A percentile compares a stretch with the other conserved stretches of the same genome.
Evolutionary conservation across 768 basidiomycete species (phyloP).

Genomic region (Pleurotus pulmonarius): DNA sequence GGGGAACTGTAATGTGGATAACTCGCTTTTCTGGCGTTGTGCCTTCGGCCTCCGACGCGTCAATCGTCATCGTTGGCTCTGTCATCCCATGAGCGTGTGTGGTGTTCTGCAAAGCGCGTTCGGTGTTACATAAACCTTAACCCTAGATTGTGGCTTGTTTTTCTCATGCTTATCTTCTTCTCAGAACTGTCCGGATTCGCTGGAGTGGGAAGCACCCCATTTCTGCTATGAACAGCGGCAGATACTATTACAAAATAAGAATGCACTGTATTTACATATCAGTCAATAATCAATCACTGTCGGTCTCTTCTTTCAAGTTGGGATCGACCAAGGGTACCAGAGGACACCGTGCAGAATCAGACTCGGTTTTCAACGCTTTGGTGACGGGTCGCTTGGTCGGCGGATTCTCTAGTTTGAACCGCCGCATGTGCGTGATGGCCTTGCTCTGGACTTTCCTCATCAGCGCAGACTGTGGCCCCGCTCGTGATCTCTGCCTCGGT

Average conservation of each 20-base stretch:
- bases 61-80: slow-evolving; percentile 4
- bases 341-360: too few species aligned
- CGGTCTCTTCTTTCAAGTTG: too few species aligned
- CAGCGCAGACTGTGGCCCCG: not conserved
- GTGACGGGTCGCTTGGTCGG: not conserved
- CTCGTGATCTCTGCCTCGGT: not conserved
- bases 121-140: not conserved
- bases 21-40: slow-evolving; percentile 11
- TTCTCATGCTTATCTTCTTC: not conserved
- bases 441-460: not conserved
- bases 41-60: slow-evolving; percentile 11
- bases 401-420: not conserved
- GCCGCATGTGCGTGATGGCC: not conserved
- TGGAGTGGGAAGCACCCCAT: too few species aligned
- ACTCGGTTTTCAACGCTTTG: not conserved
- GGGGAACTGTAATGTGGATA: slow-evolving; percentile 41
- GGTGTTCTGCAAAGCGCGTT: not conserved
- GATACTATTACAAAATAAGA: too few species aligned
- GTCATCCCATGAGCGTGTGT: slow-evolving; percentile 6
- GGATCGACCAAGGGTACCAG: too few species aligned
- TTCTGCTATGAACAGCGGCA: too few species aligned
- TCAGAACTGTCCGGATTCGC: not conserved
- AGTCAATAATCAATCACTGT: too few species aligned
- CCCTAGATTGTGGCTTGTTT: slow-evolving; percentile 1
- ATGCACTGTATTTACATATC: too few species aligned